Evolutionary conservation across 202 grass and related monocot genomes (phyloP), one percentile per base, ranked within the genome.

Genomic region (Hordeum pubiflorum): DNA sequence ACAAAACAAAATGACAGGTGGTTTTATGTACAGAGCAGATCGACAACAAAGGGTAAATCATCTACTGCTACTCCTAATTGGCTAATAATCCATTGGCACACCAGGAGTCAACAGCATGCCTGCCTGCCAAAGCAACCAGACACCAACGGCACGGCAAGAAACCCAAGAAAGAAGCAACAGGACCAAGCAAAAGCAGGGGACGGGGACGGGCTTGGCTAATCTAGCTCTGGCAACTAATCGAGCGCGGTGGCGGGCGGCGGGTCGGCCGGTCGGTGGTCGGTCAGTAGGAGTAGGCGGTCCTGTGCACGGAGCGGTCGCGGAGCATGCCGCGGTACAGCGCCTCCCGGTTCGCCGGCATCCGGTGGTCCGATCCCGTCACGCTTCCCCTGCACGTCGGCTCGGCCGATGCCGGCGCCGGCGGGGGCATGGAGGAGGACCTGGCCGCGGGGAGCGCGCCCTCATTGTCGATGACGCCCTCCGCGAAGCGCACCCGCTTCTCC

Each of bases 241-340:
- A 7, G 17, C 36, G 2, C 17, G 63, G 37, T 6, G 36, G 33
- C 18, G 10, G 34, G 18, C 58, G 65, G 4, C 9, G 11, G 22
- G 11, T 39, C 38, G 44, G 7, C 18, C 9, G 63, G 63, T 13
- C 9, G 12, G 4, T 6, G 27, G 32, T 7, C 1, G 8, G 1
- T 63, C 22, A 89, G 68, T 87, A 94, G 60, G 87, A 85, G 82
- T 46, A 97, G 62, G 91, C 79, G 41, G 77, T 69, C 70, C 87
- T 50, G 55, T 87, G 87, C 68, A 84, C 61, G 79, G 84, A 76
- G 56, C 94, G 89, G 64, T 92, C 87, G 36, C 89, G 94, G 82
- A 97, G 89, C 72, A 97, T 94, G 82, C 94, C 94, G 44, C 91
- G 89, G 87, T 97, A 97, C 12, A 97, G 85, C 74, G 85, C 94